phyloP scores from a whole-genome alignment of 495 filamentous ascomycete genomes.

The Pseudomonodictys pantanalensis region DNA sequence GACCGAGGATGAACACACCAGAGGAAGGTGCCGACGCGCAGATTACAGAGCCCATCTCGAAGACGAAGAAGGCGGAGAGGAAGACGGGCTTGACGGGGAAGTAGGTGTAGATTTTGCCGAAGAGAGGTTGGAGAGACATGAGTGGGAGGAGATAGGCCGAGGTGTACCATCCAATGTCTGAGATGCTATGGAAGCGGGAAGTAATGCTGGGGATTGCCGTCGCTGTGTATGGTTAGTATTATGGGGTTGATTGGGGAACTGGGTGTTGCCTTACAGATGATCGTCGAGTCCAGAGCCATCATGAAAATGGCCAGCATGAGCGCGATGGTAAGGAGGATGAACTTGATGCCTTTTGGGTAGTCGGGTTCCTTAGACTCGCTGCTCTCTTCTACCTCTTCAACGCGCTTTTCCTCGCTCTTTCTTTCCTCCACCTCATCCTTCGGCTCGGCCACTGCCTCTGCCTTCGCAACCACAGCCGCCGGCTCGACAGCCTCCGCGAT shows the following conservation, averaged over 20 bases:
- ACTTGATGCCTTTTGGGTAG: neutral
- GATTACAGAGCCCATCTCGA: constrained; percentile 78
- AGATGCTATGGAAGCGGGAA: constrained; percentile 20
- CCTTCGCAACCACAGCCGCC: too few species aligned
- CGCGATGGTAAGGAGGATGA: neutral
- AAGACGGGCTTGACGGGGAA: constrained; percentile 63
- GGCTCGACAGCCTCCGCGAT: too few species aligned
- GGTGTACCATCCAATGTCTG: constrained; percentile 27
- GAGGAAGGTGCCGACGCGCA: constrained; percentile 75
- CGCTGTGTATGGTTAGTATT: neutral
- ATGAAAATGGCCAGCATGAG: neutral
- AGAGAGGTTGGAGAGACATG: constrained; percentile 63
- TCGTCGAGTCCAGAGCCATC: neutral
- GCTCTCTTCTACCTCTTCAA: too few species aligned
- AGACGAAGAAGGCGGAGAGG: constrained; percentile 65
- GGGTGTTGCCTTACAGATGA: neutral
- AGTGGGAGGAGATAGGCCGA: constrained; percentile 12
- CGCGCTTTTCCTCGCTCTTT: too few species aligned
- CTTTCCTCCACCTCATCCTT: too few species aligned
- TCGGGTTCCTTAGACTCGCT: too few species aligned
- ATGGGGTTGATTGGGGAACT: neutral
- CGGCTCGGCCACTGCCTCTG: too few species aligned
- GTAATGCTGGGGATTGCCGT: constrained; percentile 25
- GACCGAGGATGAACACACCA: constrained; percentile 71
- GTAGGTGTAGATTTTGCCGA: constrained; percentile 77